These are phyloP conservation scores for Kickxella alabastrina DNA, from an alignment of 192 early-diverging fungal genomes.

Conservation along the genomic window DNA sequence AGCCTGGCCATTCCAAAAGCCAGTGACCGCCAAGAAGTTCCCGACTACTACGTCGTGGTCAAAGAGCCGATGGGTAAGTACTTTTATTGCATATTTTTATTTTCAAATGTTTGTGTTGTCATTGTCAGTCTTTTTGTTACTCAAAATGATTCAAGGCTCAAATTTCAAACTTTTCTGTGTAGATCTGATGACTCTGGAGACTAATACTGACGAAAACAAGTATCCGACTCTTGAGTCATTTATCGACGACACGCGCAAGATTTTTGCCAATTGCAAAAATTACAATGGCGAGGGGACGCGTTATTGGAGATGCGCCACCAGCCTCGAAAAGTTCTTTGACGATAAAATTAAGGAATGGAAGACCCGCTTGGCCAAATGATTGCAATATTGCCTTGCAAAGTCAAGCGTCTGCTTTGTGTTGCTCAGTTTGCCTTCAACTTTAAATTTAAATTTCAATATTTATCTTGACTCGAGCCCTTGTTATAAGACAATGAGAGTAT, in stretches of 20 bases:
- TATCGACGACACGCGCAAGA: conserved; percentile 77
- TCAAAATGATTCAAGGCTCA: too few relatives aligned
- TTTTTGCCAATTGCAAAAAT: conserved; percentile 86
- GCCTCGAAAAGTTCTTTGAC: conserved; percentile 74
- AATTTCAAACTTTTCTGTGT: not conserved
- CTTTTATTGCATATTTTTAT: not conserved
- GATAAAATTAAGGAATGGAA: conserved; percentile 70
- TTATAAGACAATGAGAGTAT: not conserved
- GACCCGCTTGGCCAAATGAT: conserved; percentile 30
- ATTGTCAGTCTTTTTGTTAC: too few relatives aligned
- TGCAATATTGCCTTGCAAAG: too few relatives aligned
- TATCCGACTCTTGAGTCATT: conserved; percentile 85
- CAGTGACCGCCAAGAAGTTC: conserved; percentile 85
- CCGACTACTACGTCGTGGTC: conserved; percentile 94
- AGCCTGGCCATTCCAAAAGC: conserved; percentile 92
- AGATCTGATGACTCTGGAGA: conserved; percentile 79
- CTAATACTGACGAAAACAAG: conserved; percentile 79
- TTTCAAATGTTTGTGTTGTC: not conserved
- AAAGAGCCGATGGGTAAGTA: conserved; percentile 86
- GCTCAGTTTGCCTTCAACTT: not conserved
- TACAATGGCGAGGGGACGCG: conserved; percentile 87
- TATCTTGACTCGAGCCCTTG: not conserved
- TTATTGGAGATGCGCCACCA: conserved; percentile 76
- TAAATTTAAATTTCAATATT: not conserved
- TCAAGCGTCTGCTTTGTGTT: too few relatives aligned